Evolutionary conservation across 2,329 filamentous ascomycete genomes (phyloP).

Genomic region (Sordariomycetes sp.): DNA sequence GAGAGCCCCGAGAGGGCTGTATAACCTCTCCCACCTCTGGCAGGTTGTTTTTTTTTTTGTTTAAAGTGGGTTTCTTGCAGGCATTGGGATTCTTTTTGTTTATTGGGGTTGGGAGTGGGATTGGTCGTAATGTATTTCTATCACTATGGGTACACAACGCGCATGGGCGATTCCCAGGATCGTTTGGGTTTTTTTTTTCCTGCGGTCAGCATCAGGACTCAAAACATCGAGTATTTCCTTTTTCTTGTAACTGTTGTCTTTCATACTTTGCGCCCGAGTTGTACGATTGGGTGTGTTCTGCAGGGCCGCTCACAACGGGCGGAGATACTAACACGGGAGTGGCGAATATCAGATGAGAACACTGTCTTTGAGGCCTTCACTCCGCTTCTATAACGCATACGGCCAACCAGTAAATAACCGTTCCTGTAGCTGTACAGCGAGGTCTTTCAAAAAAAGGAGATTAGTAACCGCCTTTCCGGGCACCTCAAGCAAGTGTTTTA

Average conservation of each 20-base stretch:
- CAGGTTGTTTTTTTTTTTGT: background rate
- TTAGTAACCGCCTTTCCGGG: background rate
- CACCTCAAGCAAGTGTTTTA: background rate
- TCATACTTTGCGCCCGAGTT: too few relatives aligned
- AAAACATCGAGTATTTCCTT: background rate
- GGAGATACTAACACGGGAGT: too few relatives aligned
- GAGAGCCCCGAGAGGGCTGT: constrained; percentile 70
- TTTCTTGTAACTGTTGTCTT: background rate
- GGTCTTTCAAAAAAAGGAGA: background rate
- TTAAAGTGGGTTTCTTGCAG: background rate
- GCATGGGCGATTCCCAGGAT: background rate
- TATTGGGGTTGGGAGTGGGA: background rate
- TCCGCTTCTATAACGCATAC: too few relatives aligned
- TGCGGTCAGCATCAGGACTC: background rate
- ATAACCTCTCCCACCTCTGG: constrained; percentile 20
- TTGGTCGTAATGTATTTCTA: background rate
- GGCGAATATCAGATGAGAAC: too few relatives aligned
- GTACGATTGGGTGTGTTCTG: too few relatives aligned
- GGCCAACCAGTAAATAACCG: too few relatives aligned
- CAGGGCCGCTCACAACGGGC: too few relatives aligned
- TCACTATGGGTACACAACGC: background rate
- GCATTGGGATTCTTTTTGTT: constrained; percentile 2
- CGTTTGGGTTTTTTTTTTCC: background rate
- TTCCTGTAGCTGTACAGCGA: too few relatives aligned
- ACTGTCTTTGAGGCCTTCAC: too few relatives aligned